Percentiles rank a stretch among this genome's conserved stretches.
These are phyloP conservation scores for Nannochloropsis granulata DNA, from an alignment of 108 stramenopile species.

Conservation along the genomic window DNA sequence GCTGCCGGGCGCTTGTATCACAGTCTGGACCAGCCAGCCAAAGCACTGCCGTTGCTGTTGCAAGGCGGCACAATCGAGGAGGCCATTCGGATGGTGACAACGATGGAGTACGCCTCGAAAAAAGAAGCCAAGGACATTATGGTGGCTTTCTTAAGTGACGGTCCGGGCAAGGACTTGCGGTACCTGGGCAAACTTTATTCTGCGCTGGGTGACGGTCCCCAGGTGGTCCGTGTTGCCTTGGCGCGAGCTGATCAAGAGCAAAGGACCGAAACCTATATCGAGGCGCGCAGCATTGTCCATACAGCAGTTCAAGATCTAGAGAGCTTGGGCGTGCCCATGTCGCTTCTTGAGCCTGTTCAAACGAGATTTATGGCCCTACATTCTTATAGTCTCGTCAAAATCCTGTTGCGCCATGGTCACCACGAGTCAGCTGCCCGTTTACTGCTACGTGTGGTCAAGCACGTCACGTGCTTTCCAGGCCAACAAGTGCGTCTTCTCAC, in stretches of 20 bases:
- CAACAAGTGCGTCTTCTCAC: slow-evolving; percentile 43
- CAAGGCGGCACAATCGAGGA: slow-evolving; percentile 40
- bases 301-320: slow-evolving; percentile 41
- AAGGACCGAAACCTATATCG: slow-evolving; percentile 40
- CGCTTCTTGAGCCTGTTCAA: slow-evolving; percentile 27
- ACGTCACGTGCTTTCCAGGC: slow-evolving; percentile 41
- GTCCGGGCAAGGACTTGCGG: slow-evolving; percentile 47
- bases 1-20: slow-evolving; percentile 40
- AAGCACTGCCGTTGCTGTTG: slow-evolving; percentile 44
- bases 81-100: slow-evolving; percentile 49
- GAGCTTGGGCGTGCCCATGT: slow-evolving; percentile 27
- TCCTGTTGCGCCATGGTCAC: slow-evolving; percentile 35
- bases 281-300: slow-evolving; percentile 40
- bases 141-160: slow-evolving; percentile 46
- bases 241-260: slow-evolving; percentile 48
- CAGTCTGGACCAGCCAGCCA: slow-evolving; percentile 34
- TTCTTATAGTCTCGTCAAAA: slow-evolving; percentile 35
- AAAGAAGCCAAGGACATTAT: slow-evolving; percentile 44
- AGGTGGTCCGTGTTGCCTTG: slow-evolving; percentile 45
- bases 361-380: slow-evolving; percentile 42
- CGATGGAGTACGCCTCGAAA: slow-evolving; percentile 38
- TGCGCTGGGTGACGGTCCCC: slow-evolving; percentile 42
- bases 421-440: slow-evolving; percentile 41
- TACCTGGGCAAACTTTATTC: slow-evolving; percentile 50
- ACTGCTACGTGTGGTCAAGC: slow-evolving; percentile 41